Evolutionary conservation across 441 rosid species (phyloP).

Genomic region (Biscutella laevigata): DNA sequence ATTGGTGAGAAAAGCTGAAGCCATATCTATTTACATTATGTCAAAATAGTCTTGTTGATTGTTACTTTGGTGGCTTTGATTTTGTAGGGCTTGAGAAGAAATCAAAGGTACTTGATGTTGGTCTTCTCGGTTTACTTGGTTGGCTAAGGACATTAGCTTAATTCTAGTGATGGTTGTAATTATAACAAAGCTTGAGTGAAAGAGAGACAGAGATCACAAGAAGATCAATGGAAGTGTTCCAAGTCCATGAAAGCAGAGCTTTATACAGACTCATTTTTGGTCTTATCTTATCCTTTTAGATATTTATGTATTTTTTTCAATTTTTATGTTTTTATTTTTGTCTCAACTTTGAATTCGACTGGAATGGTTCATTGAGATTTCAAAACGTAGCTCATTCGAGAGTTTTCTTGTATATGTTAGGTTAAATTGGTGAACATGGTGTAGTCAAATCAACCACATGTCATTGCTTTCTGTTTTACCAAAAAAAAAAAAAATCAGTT

Average conservation of each 20-base stretch:
- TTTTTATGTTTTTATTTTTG: no score
- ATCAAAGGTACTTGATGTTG: constrained; percentile 62
- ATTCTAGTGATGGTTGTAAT: constrained; percentile 6
- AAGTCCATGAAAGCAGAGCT: background rate
- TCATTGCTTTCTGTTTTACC: no score
- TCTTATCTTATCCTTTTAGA: no score
- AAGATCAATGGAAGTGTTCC: background rate
- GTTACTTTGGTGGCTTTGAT: background rate
- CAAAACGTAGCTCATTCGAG: no score
- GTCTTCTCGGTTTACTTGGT: constrained; percentile 60
- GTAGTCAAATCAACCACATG: no score
- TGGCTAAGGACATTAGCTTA: constrained; percentile 80
- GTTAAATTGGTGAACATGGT: no score
- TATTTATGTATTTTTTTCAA: no score
- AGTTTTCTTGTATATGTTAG: no score
- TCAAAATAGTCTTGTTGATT: constrained; percentile 3
- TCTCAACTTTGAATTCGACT: no score
- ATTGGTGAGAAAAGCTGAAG: constrained; percentile 60
- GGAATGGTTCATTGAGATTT: no score
- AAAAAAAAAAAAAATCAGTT: no score
- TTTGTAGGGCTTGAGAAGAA: constrained; percentile 73
- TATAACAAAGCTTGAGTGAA: background rate
- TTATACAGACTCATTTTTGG: no score
- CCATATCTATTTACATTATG: background rate
- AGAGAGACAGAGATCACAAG: background rate